Base-by-base conservation (phyloP, 2,329 filamentous ascomycete species). In the Fusarium equiseti region DNA sequence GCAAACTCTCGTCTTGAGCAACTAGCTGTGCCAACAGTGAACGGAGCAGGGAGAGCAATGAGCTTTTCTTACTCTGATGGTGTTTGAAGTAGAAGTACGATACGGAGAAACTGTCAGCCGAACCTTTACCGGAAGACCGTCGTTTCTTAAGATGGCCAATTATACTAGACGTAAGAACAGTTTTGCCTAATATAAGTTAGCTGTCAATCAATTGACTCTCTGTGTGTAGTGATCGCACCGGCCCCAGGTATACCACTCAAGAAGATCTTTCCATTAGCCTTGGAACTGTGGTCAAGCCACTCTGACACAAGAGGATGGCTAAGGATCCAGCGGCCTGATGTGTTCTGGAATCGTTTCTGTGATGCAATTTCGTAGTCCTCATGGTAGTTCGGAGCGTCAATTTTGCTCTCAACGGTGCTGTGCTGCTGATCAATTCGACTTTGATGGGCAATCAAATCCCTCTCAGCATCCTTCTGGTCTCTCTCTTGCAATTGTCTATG, bases 71-170 rank as follows among this genome's bases (percentile, higher is more conserved):
- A 1, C 3, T 0, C 11, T 46, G 44, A n/a, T 27, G 7, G 11
- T 46, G 44, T n/a, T 46, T 46, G 11, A 46, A 46, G 11, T n/a
- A 46, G 18, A 46, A 46, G 5, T 46, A 46, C 1, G 11, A 46
- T n/a, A 46, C 9, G 0, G 16, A 13, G 4, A 46, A 46, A 3
- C 18, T 46, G 8, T 27, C 24, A 46, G 6, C 16, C 3, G 11
- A 6, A 12, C 9, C 18, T 2, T 10, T 27, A 15, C 10, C 3
- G 1, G 18, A 9, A 3, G 24, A 9, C 4, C n/a, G 11, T 3
- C 11, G 44, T 4, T 46, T 24, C 13, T 27, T 46, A 8, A 46
- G 44, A 18, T 46, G 24, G 5, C 16, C 6, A 3, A 46, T 46
- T 13, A 46, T 7, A 15, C 44, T n/a, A 3, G 44, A 46, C 4